Base-by-base conservation (phyloP, 192 early-diverging fungal species). In the Rhizophagus prolifer region DNA sequence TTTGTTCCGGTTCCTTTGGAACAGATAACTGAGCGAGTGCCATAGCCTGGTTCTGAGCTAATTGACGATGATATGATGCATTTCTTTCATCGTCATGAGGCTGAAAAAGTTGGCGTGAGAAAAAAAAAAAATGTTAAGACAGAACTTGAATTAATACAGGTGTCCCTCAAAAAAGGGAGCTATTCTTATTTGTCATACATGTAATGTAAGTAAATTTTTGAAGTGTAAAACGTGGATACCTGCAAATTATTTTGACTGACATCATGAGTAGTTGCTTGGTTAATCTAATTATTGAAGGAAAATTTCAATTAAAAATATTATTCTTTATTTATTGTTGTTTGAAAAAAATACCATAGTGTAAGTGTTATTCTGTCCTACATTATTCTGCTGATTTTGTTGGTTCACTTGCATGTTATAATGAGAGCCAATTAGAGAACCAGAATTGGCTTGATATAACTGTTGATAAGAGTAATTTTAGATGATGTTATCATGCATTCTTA, bases 61-160 rank as follows among this genome's bases (percentile, higher is more conserved):
- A 28, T 62, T 62, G 61, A 26, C 26, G 61, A 62, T 26, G 61
- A 26, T 62, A 62, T 62, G n/a, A 61, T 61, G 60, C 60, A 21
- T 61, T 12, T 25, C 36, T 38, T 5, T 61, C 60, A 23, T 62
- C 61, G 61, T 62, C 14, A 26, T 62, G 23, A 0, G n/a, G n/a
- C n/a, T 62, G n/a, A 62, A 44, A 44, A 44, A 26, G 25, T 62
- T 14, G 26, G 61, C 61, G 26, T 62, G n/a, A 9, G 26, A 23
- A 62, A 62, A 26, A 54, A 54, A 21, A 21, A 21, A 16, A 54
- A 54, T 19, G 13, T 50, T 50, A 34, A 4, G 31, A 34, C 31
- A 34, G 6, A 44, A 44, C 41, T 44, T 44, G 41, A 44, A 44
- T 44, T 44, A 44, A 44, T 41, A 9, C 38, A 50, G 16, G 16